Conservation (phyloP, 352 stramenopile species). For the Pythium insidiosum region DNA sequence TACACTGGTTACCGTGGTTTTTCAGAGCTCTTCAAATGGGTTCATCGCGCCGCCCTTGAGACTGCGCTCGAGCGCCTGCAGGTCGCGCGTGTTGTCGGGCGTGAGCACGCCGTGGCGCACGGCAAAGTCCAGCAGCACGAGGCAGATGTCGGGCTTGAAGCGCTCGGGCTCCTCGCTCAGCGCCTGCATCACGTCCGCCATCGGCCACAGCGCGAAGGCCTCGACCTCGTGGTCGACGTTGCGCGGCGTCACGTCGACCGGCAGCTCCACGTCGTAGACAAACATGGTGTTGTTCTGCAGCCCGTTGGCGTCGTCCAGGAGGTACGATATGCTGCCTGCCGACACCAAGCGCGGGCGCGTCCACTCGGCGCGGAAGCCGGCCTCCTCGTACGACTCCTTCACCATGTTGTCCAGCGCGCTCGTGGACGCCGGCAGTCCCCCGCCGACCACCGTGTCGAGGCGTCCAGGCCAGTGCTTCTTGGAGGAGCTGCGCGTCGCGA, state of each 20-base stretch:
- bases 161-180: slow-evolving; percentile 35
- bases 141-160: slow-evolving; percentile 69
- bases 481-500: slow-evolving; percentile 37
- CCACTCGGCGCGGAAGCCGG: slow-evolving; percentile 31
- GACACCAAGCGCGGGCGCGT: slow-evolving; percentile 22
- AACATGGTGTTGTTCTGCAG: slow-evolving; percentile 68
- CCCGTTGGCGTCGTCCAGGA: slow-evolving; percentile 42
- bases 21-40: background rate
- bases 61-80: slow-evolving; percentile 1
- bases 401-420: slow-evolving; percentile 62
- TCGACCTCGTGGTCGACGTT: slow-evolving; percentile 62
- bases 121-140: slow-evolving; percentile 59
- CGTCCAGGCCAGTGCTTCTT: slow-evolving; percentile 45
- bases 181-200: slow-evolving; percentile 24
- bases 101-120: slow-evolving; percentile 56
- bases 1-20: slow-evolving; percentile 3
- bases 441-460: slow-evolving; percentile 56
- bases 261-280: slow-evolving; percentile 55
- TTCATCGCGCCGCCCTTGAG: slow-evolving; percentile 3
- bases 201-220: slow-evolving; percentile 40
- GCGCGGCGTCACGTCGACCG: slow-evolving; percentile 18
- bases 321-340: slow-evolving; percentile 44
- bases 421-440: slow-evolving; percentile 37
- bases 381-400: slow-evolving; percentile 62
- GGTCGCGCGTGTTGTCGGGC: slow-evolving; percentile 35